phyloP scores from a whole-genome alignment of 345 rosid species.

The Syzygium jambos region DNA sequence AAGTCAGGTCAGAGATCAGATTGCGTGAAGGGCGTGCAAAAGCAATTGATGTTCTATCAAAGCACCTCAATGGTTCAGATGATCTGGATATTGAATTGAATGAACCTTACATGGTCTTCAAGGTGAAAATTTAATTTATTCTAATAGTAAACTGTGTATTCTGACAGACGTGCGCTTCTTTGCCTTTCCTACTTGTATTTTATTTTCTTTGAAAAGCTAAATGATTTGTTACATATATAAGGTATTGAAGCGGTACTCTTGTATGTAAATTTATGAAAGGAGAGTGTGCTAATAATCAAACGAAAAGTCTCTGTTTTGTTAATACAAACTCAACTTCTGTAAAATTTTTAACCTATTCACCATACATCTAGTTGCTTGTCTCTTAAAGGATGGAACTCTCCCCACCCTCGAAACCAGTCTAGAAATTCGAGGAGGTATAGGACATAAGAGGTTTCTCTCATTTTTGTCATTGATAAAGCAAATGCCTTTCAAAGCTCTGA shows the following conservation, averaged over 20 bases:
- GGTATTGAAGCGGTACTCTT: neutral
- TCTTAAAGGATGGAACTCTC: neutral
- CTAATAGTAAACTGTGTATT: neutral
- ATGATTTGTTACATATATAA: neutral
- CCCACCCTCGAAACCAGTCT: neutral
- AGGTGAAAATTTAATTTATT: slow-evolving; percentile 30
- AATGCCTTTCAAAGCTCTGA: neutral
- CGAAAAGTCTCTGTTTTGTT: neutral
- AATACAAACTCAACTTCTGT: neutral
- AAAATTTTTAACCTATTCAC: neutral
- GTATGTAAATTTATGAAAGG: neutral
- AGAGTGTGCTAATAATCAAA: neutral
- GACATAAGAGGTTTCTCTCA: neutral
- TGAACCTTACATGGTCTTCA: slow-evolving; percentile 92
- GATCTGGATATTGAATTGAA: slow-evolving; percentile 68
- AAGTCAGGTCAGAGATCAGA: slow-evolving; percentile 81
- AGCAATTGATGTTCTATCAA: slow-evolving; percentile 80
- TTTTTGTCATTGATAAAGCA: neutral
- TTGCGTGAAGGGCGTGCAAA: slow-evolving; percentile 80
- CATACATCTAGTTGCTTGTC: neutral
- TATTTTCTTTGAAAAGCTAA: neutral
- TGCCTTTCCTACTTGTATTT: neutral
- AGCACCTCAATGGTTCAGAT: slow-evolving; percentile 76
- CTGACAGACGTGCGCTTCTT: neutral
- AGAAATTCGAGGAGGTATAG: neutral